Evolutionary conservation across 2,329 filamentous ascomycete genomes (phyloP).

Genomic region (Zalaria sp.): DNA sequence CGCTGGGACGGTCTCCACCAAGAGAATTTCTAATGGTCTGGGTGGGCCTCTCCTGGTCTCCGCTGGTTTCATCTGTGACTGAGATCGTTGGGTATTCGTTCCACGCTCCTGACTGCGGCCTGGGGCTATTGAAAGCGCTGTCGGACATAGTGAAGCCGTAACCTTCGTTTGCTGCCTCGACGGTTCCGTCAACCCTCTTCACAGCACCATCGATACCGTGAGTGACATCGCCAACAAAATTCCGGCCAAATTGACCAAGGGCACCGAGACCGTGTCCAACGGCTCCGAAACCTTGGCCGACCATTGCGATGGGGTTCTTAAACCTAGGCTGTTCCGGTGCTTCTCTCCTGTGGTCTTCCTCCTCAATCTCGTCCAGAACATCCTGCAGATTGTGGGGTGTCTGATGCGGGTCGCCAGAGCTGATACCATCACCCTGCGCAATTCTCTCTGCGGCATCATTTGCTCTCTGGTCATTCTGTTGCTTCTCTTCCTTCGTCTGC

Average conservation of each 20-base stretch:
- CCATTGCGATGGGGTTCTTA: constrained; percentile 16
- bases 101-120: background rate
- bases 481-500: constrained; percentile 38
- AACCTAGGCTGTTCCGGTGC: constrained; percentile 14
- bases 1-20: background rate
- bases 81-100: too few species aligned
- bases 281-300: constrained; percentile 29
- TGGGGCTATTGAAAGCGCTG: background rate
- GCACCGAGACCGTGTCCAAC: constrained; percentile 33
- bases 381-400: constrained; percentile 15
- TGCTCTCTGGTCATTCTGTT: constrained; percentile 35
- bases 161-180: constrained; percentile 7
- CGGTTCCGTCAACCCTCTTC: constrained; percentile 17
- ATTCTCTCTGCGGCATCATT: constrained; percentile 15
- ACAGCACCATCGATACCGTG: constrained; percentile 29
- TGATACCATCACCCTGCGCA: constrained; percentile 16
- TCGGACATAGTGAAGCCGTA: constrained; percentile 4
- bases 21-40: too few species aligned
- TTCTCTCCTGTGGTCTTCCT: constrained; percentile 4
- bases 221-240: constrained; percentile 19
- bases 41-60: too few species aligned
- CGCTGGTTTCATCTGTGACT: too few species aligned
- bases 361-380: constrained; percentile 12
- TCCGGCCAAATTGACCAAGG: constrained; percentile 33
- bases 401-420: constrained; percentile 16